Evolutionary conservation across 306 rosid species (phyloP).

Genomic region (Senna siamea): DNA sequence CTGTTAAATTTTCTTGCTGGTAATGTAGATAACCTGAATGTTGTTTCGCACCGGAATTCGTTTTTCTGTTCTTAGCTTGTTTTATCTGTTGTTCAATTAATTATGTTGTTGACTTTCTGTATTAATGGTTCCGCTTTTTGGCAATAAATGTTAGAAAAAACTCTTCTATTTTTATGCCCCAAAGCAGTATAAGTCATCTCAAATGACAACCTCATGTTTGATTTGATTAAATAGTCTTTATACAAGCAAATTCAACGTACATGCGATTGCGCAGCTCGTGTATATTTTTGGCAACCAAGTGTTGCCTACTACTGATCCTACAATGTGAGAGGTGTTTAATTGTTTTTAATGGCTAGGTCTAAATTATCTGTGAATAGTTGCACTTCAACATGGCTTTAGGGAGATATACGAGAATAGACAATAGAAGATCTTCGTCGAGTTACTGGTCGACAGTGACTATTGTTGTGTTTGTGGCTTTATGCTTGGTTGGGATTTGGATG

Average conservation of each 20-base stretch:
- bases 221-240: too few species aligned
- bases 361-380: constrained; percentile 32
- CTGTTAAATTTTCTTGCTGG: background rate
- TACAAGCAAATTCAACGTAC: too few species aligned
- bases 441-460: constrained; percentile 86
- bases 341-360: constrained; percentile 42
- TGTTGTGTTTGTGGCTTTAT: constrained; percentile 84
- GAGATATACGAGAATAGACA: constrained; percentile 75
- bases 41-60: constrained; percentile 17
- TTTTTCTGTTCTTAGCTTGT: too few species aligned
- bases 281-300: constrained; percentile 11
- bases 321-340: constrained; percentile 27
- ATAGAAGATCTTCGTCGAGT: constrained; percentile 62
- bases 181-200: too few species aligned
- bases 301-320: constrained; percentile 3
- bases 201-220: too few species aligned
- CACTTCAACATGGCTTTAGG: constrained; percentile 67
- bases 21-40: constrained; percentile 10
- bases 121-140: too few species aligned
- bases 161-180: too few species aligned
- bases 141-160: too few species aligned
- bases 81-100: too few species aligned
- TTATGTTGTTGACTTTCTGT: too few species aligned
- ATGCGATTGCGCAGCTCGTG: background rate
- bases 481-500: constrained; percentile 95